These are phyloP conservation scores for Linderniella brevidens DNA, from an alignment of 257 asterid genomes.

Conservation along the genomic window DNA sequence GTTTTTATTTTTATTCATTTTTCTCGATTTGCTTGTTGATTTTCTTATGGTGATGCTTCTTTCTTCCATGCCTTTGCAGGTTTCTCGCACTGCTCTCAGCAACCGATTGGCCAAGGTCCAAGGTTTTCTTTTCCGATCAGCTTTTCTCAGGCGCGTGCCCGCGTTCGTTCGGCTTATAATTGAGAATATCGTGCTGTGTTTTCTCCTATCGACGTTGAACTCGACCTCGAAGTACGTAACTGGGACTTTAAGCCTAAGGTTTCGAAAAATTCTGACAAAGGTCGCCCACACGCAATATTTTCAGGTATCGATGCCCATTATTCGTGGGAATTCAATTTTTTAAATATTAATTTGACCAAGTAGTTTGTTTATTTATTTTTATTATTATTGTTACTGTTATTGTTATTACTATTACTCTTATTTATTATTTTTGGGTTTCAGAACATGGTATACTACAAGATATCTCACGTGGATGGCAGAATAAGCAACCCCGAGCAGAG, in stretches of 20 bases:
- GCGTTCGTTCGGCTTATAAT: constrained; percentile 75
- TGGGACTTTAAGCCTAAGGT: constrained; percentile 82
- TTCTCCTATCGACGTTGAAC: constrained; percentile 74
- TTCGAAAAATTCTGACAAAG: constrained; percentile 76
- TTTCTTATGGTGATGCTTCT: constrained; percentile 7
- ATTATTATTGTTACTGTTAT: constrained; percentile 9
- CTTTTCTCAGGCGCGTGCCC: constrained; percentile 94
- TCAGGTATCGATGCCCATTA: constrained; percentile 33
- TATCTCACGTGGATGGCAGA: constrained; percentile 97
- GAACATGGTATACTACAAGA: constrained; percentile 97
- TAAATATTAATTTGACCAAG: neutral
- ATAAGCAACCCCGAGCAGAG: constrained; percentile 91
- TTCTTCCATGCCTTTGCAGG: constrained; percentile 38
- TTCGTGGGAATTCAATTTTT: neutral
- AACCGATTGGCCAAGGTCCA: constrained; percentile 97
- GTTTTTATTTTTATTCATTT: constrained; percentile 2
- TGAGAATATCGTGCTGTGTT: constrained; percentile 80
- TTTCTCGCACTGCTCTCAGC: constrained; percentile 79
- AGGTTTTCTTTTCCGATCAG: constrained; percentile 95
- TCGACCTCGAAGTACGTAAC: constrained; percentile 88
- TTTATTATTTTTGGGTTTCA: constrained; percentile 27
- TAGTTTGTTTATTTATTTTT: neutral
- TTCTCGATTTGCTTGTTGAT: constrained; percentile 4
- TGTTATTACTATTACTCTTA: too few relatives aligned
- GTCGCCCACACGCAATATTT: constrained; percentile 78